These are phyloP conservation scores for Viola odorata DNA, from an alignment of 345 rosid genomes.

Conservation along the genomic window DNA sequence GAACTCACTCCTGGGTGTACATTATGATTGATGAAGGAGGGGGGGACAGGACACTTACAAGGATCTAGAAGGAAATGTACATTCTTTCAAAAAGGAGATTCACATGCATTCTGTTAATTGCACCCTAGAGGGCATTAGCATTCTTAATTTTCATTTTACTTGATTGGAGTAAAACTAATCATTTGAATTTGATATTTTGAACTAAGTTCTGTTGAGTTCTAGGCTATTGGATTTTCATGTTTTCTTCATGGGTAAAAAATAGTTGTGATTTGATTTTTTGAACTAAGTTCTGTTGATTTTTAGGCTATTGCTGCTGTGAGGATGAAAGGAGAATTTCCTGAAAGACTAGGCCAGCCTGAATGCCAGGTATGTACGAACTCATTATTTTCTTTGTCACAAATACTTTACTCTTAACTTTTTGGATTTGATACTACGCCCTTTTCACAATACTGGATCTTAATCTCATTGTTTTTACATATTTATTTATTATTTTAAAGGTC, in stretches of 20 bases:
- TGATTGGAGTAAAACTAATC: not conserved
- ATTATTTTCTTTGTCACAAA: too few relatives aligned
- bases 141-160: not conserved
- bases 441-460: too few relatives aligned
- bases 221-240: not conserved
- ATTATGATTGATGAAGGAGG: too few relatives aligned
- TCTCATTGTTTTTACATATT: too few relatives aligned
- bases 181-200: not conserved
- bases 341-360: slow-evolving; percentile 90
- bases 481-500: too few relatives aligned
- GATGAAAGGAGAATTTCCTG: slow-evolving; percentile 95
- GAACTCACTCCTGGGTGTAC: too few relatives aligned
- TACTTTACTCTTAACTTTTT: too few relatives aligned
- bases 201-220: not conserved
- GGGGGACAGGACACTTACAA: too few relatives aligned
- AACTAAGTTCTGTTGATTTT: slow-evolving; percentile 20
- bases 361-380: slow-evolving; percentile 63
- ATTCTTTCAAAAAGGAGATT: not conserved
- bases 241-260: not conserved
- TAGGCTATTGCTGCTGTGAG: slow-evolving; percentile 94
- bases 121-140: not conserved
- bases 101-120: not conserved
- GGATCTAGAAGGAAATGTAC: too few relatives aligned
- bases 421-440: too few relatives aligned
- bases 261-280: slow-evolving; percentile 12